Percentiles rank a stretch among this genome's conserved stretches.
Conservation (phyloP, 108 stramenopile genomes). For the Craspedostauros australis region DNA sequence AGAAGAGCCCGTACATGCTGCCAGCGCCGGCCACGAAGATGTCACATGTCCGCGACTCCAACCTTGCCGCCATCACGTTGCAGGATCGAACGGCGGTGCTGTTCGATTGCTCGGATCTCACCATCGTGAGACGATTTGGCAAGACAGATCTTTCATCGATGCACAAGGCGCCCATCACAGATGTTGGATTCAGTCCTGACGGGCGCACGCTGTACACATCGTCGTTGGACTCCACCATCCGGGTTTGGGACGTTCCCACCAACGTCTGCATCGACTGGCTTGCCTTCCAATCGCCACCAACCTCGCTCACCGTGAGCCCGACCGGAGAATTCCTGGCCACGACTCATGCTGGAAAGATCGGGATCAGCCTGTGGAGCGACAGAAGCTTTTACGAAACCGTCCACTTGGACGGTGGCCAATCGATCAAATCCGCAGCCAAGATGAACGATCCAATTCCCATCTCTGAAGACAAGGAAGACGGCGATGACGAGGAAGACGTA, state of each 20-base stretch:
- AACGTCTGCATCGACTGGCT: constrained; percentile 93
- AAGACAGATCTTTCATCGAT: constrained; percentile 3
- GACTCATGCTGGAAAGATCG: constrained; percentile 72
- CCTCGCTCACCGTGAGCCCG: constrained; percentile 82
- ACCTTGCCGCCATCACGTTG: constrained; percentile 73
- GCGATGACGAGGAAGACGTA: constrained; percentile 33
- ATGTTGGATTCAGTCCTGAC: constrained; percentile 86
- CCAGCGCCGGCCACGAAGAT: constrained; percentile 71
- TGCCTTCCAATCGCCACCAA: constrained; percentile 74
- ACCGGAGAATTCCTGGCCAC: constrained; percentile 97
- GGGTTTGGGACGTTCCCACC: constrained; percentile 95
- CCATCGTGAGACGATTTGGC: constrained; percentile 73
- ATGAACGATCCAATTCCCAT: constrained; percentile 88
- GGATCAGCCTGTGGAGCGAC: constrained; percentile 93
- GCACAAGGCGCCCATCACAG: constrained; percentile 78
- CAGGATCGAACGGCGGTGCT: constrained; percentile 57
- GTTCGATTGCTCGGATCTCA: constrained; percentile 67
- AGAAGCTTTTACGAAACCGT: constrained; percentile 86
- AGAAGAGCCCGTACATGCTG: constrained; percentile 63
- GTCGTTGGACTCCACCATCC: constrained; percentile 79
- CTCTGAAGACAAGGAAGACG: constrained; percentile 54
- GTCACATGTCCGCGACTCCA: constrained; percentile 71
- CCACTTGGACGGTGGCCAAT: constrained; percentile 54
- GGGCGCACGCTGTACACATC: constrained; percentile 83
- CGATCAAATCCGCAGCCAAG: constrained; percentile 47